These are phyloP conservation scores for Anthracocystis setariae DNA, from an alignment of 1,284 basidiomycete species.

Conservation along the genomic window DNA sequence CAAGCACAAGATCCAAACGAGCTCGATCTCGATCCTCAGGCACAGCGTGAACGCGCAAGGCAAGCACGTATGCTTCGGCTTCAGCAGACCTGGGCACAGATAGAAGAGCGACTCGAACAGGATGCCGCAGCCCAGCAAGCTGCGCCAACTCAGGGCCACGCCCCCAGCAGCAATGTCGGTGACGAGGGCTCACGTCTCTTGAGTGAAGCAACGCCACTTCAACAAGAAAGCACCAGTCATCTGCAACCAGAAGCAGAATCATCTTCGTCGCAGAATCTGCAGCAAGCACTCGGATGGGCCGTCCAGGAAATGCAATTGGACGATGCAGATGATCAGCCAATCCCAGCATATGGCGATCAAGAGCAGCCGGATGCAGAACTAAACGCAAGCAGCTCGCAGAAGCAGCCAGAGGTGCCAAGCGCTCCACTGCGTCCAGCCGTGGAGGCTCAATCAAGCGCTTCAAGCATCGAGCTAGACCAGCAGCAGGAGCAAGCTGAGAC, in stretches of 20 bases:
- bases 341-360: not conserved
- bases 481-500: constrained; percentile 1
- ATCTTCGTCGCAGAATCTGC: not conserved
- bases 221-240: too few species aligned
- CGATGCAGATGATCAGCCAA: not conserved
- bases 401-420: not conserved
- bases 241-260: too few species aligned
- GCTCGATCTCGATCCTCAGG: constrained; percentile 24
- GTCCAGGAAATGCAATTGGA: not conserved
- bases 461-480: not conserved
- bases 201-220: too few species aligned
- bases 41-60: constrained; percentile 26
- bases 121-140: too few species aligned
- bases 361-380: not conserved
- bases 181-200: too few species aligned
- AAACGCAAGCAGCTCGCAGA: not conserved
- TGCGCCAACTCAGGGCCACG: too few species aligned
- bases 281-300: constrained; percentile 22
- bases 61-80: constrained; percentile 24
- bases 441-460: not conserved
- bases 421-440: not conserved
- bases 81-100: too few species aligned
- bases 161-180: too few species aligned
- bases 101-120: too few species aligned
- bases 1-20: not conserved